phyloP scores from a whole-genome alignment of 805 yeast species.

The Starmera dryadoides region DNA sequence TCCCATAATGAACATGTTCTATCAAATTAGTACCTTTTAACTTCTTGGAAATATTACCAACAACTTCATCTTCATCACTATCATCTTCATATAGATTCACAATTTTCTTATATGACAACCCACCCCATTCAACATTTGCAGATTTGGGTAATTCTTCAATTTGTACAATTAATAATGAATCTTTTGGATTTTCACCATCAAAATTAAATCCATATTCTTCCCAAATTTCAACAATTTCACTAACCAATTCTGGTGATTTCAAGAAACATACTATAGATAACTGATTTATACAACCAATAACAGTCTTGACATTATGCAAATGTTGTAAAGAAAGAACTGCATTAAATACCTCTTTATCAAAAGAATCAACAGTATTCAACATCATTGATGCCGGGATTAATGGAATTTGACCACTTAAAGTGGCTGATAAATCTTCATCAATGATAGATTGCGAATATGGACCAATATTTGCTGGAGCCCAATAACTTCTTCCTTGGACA shows the following conservation, averaged over 20 bases:
- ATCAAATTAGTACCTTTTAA: background rate
- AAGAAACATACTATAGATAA: conserved; percentile 50
- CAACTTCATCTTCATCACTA: conserved; percentile 29
- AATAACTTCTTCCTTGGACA: conserved; percentile 86
- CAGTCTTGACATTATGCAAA: conserved; percentile 52
- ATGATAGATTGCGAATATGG: conserved; percentile 87
- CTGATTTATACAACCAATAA: conserved; percentile 38
- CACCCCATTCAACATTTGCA: conserved; percentile 74
- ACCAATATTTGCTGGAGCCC: conserved; percentile 99
- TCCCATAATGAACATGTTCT: conserved; percentile 7
- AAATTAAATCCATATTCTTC: conserved; percentile 26
- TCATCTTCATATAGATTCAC: conserved; percentile 30
- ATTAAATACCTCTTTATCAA: conserved; percentile 21
- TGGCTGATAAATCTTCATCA: conserved; percentile 40
- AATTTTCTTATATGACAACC: conserved; percentile 38
- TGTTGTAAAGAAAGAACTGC: conserved; percentile 66
- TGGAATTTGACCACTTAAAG: conserved; percentile 90
- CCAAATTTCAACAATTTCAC: conserved; percentile 37
- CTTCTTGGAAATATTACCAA: background rate
- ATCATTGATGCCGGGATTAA: conserved; percentile 69
- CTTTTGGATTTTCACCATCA: conserved; percentile 17
- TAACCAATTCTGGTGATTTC: conserved; percentile 25
- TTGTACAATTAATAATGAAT: conserved; percentile 41
- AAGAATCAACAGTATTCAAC: too few relatives aligned
- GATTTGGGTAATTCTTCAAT: conserved; percentile 54